Conservation (phyloP, 2,329 filamentous ascomycete genomes). For the Exophiala mesophila region DNA sequence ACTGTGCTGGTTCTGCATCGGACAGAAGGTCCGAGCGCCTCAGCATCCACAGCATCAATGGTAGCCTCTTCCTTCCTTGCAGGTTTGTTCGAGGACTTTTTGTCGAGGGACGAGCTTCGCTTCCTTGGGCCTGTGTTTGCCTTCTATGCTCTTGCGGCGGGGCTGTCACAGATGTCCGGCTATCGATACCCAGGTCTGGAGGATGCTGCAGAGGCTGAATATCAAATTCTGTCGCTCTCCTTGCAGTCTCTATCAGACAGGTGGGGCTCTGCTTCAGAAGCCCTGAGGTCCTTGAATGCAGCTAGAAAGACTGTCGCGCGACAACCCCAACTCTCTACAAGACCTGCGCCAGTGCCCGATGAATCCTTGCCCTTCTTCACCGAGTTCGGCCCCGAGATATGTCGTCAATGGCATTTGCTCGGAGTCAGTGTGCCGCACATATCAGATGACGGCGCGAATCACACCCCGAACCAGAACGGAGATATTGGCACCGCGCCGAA, state of each 20-base stretch:
- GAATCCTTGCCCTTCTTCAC: background rate
- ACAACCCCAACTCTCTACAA: background rate
- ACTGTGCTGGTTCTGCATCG: slow-evolving; percentile 38
- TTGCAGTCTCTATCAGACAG: background rate
- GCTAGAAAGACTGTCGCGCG: background rate
- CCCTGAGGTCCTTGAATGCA: background rate
- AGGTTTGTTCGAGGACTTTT: slow-evolving; percentile 42
- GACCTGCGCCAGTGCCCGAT: background rate
- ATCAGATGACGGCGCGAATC: background rate
- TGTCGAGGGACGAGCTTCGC: slow-evolving; percentile 22
- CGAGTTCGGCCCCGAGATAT: slow-evolving; percentile 1
- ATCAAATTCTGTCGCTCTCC: background rate
- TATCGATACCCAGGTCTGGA: background rate
- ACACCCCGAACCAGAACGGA: background rate
- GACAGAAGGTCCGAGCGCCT: slow-evolving; percentile 23
- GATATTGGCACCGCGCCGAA: background rate
- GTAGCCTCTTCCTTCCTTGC: slow-evolving; percentile 41
- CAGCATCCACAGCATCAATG: slow-evolving; percentile 33
- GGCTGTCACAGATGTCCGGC: slow-evolving; percentile 15
- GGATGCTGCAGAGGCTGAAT: background rate
- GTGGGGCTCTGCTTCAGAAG: background rate
- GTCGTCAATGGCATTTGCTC: slow-evolving; percentile 1
- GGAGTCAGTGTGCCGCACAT: background rate
- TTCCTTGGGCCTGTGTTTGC: slow-evolving; percentile 8
- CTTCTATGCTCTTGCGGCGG: slow-evolving; percentile 7